Evolutionary conservation across 257 asterid genomes (phyloP).

Genomic region (Solanum pennellii): DNA sequence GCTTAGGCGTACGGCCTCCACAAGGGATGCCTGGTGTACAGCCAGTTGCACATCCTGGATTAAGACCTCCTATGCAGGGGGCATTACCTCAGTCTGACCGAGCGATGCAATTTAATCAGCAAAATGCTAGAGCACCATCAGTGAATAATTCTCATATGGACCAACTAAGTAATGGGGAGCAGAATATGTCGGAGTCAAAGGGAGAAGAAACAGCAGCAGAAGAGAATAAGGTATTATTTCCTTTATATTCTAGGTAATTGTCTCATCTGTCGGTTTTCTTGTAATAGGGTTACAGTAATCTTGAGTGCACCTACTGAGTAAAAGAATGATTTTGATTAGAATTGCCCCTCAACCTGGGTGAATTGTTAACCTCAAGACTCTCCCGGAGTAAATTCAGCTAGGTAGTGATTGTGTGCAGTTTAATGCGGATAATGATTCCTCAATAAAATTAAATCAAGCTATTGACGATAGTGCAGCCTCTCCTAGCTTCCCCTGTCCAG

Average conservation of each 20-base stretch:
- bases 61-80: slow-evolving; percentile 61
- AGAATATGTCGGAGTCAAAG: slow-evolving; percentile 23
- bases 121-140: slow-evolving; percentile 30
- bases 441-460: neutral
- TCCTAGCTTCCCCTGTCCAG: neutral
- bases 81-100: slow-evolving; percentile 49
- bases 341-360: neutral
- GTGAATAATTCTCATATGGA: slow-evolving; percentile 34
- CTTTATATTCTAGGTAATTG: neutral
- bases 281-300: neutral
- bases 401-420: neutral
- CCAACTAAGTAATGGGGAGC: slow-evolving; percentile 47
- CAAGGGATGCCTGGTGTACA: slow-evolving; percentile 52
- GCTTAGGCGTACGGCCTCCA: slow-evolving; percentile 56
- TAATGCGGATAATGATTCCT: neutral
- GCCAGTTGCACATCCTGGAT: slow-evolving; percentile 43
- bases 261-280: neutral
- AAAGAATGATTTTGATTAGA: neutral
- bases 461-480: neutral
- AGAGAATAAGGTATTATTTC: slow-evolving; percentile 37
- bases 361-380: neutral
- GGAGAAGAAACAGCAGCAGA: slow-evolving; percentile 42
- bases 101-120: slow-evolving; percentile 49
- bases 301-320: neutral
- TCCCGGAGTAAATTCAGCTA: neutral